These are phyloP conservation scores for Proliferodiscus dingleyae DNA, from an alignment of 2,329 filamentous ascomycete species.

Conservation along the genomic window DNA sequence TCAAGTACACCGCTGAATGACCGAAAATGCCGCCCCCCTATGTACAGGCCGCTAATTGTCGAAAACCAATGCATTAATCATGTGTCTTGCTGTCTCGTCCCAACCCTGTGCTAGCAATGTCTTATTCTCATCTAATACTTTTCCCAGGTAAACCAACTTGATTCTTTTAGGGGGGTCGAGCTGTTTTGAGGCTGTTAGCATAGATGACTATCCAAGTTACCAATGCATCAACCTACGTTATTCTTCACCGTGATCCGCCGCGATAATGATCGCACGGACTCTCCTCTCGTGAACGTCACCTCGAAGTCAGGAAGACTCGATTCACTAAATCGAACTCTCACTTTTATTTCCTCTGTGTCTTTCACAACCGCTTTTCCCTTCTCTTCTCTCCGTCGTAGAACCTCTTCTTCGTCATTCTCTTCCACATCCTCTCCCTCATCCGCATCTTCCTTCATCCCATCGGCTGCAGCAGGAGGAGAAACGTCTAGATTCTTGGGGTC, in stretches of 20 bases:
- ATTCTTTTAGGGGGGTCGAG: conserved; percentile 55
- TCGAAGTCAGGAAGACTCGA: conserved; percentile 57
- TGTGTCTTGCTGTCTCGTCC: conserved; percentile 57
- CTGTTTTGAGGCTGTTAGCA: conserved; percentile 30
- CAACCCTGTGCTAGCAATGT: conserved; percentile 68
- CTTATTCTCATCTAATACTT: conserved; percentile 65
- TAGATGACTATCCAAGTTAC: neutral
- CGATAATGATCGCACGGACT: conserved; percentile 60
- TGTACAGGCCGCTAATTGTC: conserved; percentile 7
- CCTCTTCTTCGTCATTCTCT: conserved; percentile 42
- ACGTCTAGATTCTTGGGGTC: conserved; percentile 56
- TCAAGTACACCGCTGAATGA: neutral
- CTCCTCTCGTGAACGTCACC: conserved; percentile 51
- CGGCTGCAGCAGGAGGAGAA: conserved; percentile 19
- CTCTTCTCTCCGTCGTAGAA: conserved; percentile 42
- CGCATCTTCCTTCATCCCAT: conserved; percentile 21
- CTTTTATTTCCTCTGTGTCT: conserved; percentile 21
- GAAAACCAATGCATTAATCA: conserved; percentile 69
- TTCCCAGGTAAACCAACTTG: conserved; percentile 75
- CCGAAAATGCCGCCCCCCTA: neutral
- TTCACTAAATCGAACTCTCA: conserved; percentile 26
- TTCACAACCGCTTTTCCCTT: conserved; percentile 35
- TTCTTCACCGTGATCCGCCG: conserved; percentile 59
- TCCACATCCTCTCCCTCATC: conserved; percentile 23
- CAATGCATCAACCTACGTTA: conserved; percentile 53